phyloP scores from a whole-genome alignment of 2,329 filamentous ascomycete species.

The Rhynchosporium graminicola region DNA sequence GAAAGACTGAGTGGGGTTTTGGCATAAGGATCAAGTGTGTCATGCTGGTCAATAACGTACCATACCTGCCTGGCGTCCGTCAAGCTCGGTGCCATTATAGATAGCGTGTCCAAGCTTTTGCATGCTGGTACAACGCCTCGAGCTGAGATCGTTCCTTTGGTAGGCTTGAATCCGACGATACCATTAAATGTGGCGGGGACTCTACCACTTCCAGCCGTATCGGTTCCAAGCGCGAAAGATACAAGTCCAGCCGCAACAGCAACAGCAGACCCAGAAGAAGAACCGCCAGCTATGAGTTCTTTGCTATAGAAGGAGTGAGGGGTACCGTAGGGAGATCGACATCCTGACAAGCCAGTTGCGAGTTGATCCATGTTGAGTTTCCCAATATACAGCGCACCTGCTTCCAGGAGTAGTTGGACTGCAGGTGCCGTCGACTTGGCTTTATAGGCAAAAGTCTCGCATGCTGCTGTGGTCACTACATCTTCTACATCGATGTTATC shows the following conservation, averaged over 20 bases:
- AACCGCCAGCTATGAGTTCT: constrained; percentile 55
- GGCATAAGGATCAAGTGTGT: constrained; percentile 49
- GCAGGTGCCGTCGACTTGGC: constrained; percentile 49
- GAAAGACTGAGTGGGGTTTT: constrained; percentile 42
- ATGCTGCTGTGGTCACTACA: constrained; percentile 53
- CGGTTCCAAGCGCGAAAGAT: constrained; percentile 54
- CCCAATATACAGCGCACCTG: constrained; percentile 57
- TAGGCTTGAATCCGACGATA: constrained; percentile 51
- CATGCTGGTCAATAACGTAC: constrained; percentile 49
- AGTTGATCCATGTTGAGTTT: constrained; percentile 63
- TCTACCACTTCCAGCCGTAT: constrained; percentile 54
- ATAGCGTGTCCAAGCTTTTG: constrained; percentile 53
- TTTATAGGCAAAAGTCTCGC: constrained; percentile 50
- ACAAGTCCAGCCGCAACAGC: constrained; percentile 53
- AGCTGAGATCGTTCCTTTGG: constrained; percentile 51
- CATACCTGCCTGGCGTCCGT: constrained; percentile 51
- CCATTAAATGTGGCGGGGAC: constrained; percentile 53
- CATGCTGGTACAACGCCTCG: constrained; percentile 53
- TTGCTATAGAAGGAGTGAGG: constrained; percentile 53
- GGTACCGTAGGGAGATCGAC: constrained; percentile 58
- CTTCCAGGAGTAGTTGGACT: constrained; percentile 49
- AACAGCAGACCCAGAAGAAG: constrained; percentile 54
- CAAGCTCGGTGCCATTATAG: constrained; percentile 49
- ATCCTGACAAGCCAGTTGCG: constrained; percentile 61
- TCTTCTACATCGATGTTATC: constrained; percentile 56